Evolutionary conservation across 1,139 yeast genomes (phyloP).

Genomic region (Pichia sp.): DNA sequence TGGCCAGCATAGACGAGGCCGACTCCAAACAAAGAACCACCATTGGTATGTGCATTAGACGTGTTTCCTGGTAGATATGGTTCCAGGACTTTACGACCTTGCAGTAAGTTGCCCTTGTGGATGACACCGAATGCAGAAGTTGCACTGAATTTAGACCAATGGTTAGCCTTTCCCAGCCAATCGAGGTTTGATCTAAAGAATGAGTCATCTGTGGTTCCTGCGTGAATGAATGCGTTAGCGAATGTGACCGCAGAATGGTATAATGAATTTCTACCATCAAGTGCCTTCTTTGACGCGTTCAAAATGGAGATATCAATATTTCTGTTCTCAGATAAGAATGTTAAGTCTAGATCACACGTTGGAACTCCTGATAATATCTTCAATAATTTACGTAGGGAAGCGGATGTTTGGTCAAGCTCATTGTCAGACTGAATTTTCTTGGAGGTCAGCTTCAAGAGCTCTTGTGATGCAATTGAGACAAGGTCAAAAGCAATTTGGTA

Average conservation of each 20-base stretch:
- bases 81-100: slow-evolving; percentile 78
- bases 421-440: slow-evolving; percentile 36
- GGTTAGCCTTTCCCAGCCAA: slow-evolving; percentile 95
- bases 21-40: slow-evolving; percentile 91
- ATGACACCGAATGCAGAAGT: slow-evolving; percentile 98
- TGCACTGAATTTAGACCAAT: slow-evolving; percentile 97
- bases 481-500: slow-evolving; percentile 95
- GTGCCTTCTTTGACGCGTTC: slow-evolving; percentile 69
- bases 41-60: slow-evolving; percentile 80
- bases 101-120: slow-evolving; percentile 89
- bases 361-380: slow-evolving; percentile 87
- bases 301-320: slow-evolving; percentile 80
- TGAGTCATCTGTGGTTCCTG: slow-evolving; percentile 94
- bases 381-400: slow-evolving; percentile 41
- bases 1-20: slow-evolving; percentile 96
- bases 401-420: slow-evolving; percentile 31
- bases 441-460: slow-evolving; percentile 61
- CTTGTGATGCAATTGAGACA: slow-evolving; percentile 91
- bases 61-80: slow-evolving; percentile 89
- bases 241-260: slow-evolving; percentile 96
- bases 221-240: slow-evolving; percentile 90
- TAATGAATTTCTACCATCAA: slow-evolving; percentile 90
- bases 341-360: slow-evolving; percentile 86
- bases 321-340: slow-evolving; percentile 80
- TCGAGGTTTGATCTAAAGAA: slow-evolving; percentile 87